Evolutionary conservation across 495 filamentous ascomycete genomes (phyloP).

Genomic region (Evansstolkia leycettana): DNA sequence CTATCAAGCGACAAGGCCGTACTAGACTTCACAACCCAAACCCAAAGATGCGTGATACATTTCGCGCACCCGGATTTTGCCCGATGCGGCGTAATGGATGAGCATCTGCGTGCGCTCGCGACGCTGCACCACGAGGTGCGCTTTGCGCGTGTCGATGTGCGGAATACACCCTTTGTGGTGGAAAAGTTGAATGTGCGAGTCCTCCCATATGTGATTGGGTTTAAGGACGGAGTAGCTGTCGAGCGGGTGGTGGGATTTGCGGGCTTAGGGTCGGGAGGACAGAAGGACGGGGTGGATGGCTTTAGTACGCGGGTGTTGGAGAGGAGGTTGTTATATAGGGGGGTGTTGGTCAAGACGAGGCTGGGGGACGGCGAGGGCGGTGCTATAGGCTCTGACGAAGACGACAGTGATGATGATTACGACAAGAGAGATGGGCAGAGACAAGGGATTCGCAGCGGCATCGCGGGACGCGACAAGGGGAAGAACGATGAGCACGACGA

Average conservation of each 20-base stretch:
- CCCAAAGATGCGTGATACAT: slow-evolving; percentile 55
- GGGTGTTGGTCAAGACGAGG: slow-evolving; percentile 46
- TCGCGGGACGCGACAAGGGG: neutral
- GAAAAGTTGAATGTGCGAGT: slow-evolving; percentile 57
- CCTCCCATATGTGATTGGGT: slow-evolving; percentile 64
- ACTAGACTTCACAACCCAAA: slow-evolving; percentile 57
- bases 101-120: slow-evolving; percentile 48
- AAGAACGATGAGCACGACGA: slow-evolving; percentile 28
- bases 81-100: slow-evolving; percentile 59
- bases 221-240: slow-evolving; percentile 52
- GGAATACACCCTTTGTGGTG: slow-evolving; percentile 61
- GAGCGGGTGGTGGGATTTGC: slow-evolving; percentile 69
- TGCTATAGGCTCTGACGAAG: slow-evolving; percentile 9
- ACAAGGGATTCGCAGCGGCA: slow-evolving; percentile 12
- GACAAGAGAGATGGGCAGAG: slow-evolving; percentile 12
- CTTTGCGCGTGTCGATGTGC: slow-evolving; percentile 58
- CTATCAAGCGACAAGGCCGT: slow-evolving; percentile 52
- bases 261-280: slow-evolving; percentile 43
- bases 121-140: slow-evolving; percentile 54
- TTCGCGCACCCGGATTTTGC: slow-evolving; percentile 67
- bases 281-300: slow-evolving; percentile 40
- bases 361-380: slow-evolving; percentile 29
- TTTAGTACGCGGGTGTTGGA: slow-evolving; percentile 56
- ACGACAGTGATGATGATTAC: slow-evolving; percentile 20
- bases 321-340: slow-evolving; percentile 43